A percentile compares a stretch with the other conserved stretches of the same genome.
These are phyloP conservation scores for Mucor piriformis DNA, from an alignment of 371 early-diverging fungal genomes.

Conservation along the genomic window DNA sequence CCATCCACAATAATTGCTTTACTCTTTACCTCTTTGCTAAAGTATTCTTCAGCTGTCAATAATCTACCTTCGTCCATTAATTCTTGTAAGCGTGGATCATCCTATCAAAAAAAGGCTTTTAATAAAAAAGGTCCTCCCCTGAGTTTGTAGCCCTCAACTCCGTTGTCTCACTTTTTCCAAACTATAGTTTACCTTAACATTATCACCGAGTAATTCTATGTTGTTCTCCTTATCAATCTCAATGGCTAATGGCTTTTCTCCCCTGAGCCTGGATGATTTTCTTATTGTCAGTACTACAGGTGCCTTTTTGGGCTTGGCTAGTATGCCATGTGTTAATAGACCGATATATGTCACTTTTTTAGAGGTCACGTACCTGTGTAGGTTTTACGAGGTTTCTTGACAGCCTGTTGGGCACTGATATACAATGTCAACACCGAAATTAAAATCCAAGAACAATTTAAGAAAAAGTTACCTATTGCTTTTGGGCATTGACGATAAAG, in stretches of 20 bases:
- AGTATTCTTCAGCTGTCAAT: slow-evolving; percentile 62
- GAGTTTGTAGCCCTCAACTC: background rate
- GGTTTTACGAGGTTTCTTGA: background rate
- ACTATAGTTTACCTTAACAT: slow-evolving; percentile 8
- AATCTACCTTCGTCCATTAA: slow-evolving; percentile 42
- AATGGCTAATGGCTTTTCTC: slow-evolving; percentile 40
- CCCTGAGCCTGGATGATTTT: slow-evolving; percentile 52
- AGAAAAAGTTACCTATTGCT: too few species aligned
- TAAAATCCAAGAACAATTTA: too few species aligned
- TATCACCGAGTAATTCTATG: slow-evolving; percentile 13
- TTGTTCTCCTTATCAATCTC: slow-evolving; percentile 37
- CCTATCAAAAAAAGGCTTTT: slow-evolving; percentile 22
- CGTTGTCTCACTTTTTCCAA: background rate
- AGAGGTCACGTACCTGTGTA: background rate
- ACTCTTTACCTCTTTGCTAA: slow-evolving; percentile 43
- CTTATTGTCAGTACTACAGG: slow-evolving; percentile 25
- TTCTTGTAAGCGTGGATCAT: slow-evolving; percentile 23
- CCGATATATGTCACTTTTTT: background rate
- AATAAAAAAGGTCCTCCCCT: slow-evolving; percentile 2
- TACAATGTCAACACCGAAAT: too few species aligned
- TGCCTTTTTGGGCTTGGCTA: slow-evolving; percentile 9
- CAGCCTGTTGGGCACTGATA: background rate
- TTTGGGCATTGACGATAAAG: background rate
- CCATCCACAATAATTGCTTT: slow-evolving; percentile 63
- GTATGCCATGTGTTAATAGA: background rate